Conservation (phyloP, 2,329 filamentous ascomycete genomes). For the Biscogniauxia mediterranea region DNA sequence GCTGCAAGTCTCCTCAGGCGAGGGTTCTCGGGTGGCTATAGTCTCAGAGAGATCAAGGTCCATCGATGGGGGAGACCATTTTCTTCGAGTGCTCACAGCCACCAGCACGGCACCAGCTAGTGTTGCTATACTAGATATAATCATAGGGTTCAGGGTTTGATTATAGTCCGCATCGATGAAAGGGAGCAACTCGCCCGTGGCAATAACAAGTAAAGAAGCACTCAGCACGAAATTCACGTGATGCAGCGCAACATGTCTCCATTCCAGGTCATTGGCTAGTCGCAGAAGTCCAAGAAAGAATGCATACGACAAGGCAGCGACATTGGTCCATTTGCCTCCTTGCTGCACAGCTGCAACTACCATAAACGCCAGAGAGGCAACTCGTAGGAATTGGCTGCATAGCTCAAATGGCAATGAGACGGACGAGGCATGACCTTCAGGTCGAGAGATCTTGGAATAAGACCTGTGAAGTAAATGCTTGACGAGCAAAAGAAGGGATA, state of each 20-base stretch:
- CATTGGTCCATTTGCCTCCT: constrained; percentile 37
- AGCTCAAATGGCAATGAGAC: constrained; percentile 44
- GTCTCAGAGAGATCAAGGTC: constrained; percentile 39
- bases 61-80: constrained; percentile 47
- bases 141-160: constrained; percentile 31
- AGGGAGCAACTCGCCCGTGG: constrained; percentile 40
- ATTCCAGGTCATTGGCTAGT: constrained; percentile 40
- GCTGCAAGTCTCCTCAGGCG: constrained; percentile 52
- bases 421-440: constrained; percentile 36
- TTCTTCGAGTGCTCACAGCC: constrained; percentile 46
- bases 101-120: constrained; percentile 38
- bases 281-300: constrained; percentile 45
- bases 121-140: constrained; percentile 36
- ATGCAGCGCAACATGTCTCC: constrained; percentile 46
- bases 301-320: constrained; percentile 38
- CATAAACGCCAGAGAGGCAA: constrained; percentile 40
- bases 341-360: constrained; percentile 35
- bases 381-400: constrained; percentile 40
- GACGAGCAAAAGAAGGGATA: constrained; percentile 37
- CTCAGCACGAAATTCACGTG: constrained; percentile 48
- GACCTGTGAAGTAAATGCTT: constrained; percentile 35
- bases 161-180: constrained; percentile 39
- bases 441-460: constrained; percentile 26
- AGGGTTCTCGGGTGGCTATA: constrained; percentile 37
- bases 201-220: constrained; percentile 37